phyloP scores from a whole-genome alignment of 768 basidiomycete genomes.

The Thelephora ganbajun region DNA sequence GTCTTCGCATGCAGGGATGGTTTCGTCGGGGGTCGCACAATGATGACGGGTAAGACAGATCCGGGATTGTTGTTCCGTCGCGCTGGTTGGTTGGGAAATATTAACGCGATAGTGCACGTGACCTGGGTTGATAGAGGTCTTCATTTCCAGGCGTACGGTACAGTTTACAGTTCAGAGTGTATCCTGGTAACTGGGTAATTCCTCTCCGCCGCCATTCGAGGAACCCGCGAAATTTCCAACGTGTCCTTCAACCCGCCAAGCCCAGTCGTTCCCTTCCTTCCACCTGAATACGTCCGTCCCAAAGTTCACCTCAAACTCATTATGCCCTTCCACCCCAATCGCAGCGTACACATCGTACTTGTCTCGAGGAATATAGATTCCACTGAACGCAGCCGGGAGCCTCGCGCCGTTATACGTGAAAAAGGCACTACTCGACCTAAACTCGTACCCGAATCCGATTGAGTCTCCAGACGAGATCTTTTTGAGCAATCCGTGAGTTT shows the following conservation, averaged over 20 bases:
- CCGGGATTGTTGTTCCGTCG: too few relatives aligned
- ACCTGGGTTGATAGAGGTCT: too few relatives aligned
- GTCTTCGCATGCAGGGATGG: too few relatives aligned
- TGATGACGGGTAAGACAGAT: too few relatives aligned
- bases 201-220: slow-evolving; percentile 12
- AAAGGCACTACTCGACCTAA: slow-evolving; percentile 36
- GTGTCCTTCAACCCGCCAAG: slow-evolving; percentile 51
- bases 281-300: slow-evolving; percentile 45
- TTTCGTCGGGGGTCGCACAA: too few relatives aligned
- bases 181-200: too few relatives aligned
- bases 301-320: slow-evolving; percentile 51
- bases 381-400: slow-evolving; percentile 41
- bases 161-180: too few relatives aligned
- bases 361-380: slow-evolving; percentile 28
- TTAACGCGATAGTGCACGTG: too few relatives aligned
- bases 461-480: slow-evolving; percentile 32
- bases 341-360: slow-evolving; percentile 48
- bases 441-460: slow-evolving; percentile 54
- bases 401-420: slow-evolving; percentile 51
- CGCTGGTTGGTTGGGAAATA: too few relatives aligned
- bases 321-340: slow-evolving; percentile 40
- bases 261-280: slow-evolving; percentile 51
- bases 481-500: slow-evolving; percentile 11
- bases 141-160: too few relatives aligned
- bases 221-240: slow-evolving; percentile 32